phyloP scores from a whole-genome alignment of 1,284 basidiomycete species.

The Polyporus tsugae region DNA sequence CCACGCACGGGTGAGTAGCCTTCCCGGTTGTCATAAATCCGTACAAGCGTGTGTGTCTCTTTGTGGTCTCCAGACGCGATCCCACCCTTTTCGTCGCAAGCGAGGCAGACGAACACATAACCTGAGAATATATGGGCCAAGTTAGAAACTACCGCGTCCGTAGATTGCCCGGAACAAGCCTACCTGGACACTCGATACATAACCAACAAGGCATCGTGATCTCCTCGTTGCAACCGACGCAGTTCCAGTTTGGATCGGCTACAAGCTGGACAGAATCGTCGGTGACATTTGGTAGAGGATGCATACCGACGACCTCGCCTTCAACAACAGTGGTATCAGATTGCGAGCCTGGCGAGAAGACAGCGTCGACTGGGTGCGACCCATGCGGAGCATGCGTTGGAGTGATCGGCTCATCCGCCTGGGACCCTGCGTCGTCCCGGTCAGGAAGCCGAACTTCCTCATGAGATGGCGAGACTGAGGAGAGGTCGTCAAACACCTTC shows the following conservation, averaged over 20 bases:
- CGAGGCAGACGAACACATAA: slow-evolving; percentile 4
- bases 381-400: not conserved
- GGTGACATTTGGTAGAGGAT: not conserved
- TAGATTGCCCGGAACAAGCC: slow-evolving; percentile 3
- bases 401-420: not conserved
- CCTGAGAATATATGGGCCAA: not conserved
- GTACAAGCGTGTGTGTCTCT: not conserved
- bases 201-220: slow-evolving; percentile 33
- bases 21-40: not conserved
- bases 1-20: not conserved
- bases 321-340: not conserved
- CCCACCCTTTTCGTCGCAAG: slow-evolving; percentile 8
- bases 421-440: not conserved
- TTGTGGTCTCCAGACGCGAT: not conserved
- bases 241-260: not conserved
- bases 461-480: not conserved
- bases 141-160: not conserved
- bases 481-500: not conserved
- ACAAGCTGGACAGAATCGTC: not conserved
- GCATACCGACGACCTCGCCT: not conserved
- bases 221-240: slow-evolving; percentile 22
- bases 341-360: not conserved
- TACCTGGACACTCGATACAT: slow-evolving; percentile 34
- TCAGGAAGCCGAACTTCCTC: not conserved
- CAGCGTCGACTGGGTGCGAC: not conserved